Evolutionary conservation across 1,284 basidiomycete genomes (phyloP).

Genomic region (Ganoderma sinense): DNA sequence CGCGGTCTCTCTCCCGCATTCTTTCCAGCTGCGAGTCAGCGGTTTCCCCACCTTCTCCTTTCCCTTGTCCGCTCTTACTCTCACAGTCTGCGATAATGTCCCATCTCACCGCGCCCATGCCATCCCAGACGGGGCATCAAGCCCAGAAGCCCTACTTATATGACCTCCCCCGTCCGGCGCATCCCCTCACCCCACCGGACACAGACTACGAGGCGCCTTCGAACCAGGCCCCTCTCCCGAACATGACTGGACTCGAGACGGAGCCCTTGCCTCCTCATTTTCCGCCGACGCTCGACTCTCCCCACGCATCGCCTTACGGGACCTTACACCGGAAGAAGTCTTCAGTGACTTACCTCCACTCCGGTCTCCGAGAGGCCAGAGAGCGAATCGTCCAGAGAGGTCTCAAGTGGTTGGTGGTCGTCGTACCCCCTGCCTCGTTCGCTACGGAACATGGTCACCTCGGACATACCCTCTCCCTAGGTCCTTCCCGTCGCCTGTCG

Average conservation of each 20-base stretch:
- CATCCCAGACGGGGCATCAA: conserved; percentile 33
- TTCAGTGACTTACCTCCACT: conserved; percentile 64
- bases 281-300: conserved; percentile 19
- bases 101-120: conserved; percentile 35
- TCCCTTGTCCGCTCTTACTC: conserved; percentile 24
- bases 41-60: conserved; percentile 22
- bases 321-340: conserved; percentile 51
- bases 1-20: conserved; percentile 13
- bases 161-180: conserved; percentile 51
- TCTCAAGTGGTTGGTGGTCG: conserved; percentile 68
- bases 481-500: conserved; percentile 65
- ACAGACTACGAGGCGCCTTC: conserved; percentile 51
- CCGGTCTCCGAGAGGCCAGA: conserved; percentile 56
- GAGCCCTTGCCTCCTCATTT: conserved; percentile 31
- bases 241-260: conserved; percentile 35
- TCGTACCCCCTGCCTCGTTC: conserved; percentile 69
- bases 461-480: conserved; percentile 65
- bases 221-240: conserved; percentile 30
- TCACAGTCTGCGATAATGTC: conserved; percentile 25
- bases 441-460: conserved; percentile 66
- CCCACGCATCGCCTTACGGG: conserved; percentile 37
- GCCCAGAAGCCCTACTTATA: conserved; percentile 55
- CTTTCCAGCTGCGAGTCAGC: conserved; percentile 38
- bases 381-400: conserved; percentile 54
- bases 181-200: conserved; percentile 62